phyloP scores from a whole-genome alignment of 2,329 filamentous ascomycete genomes.

The Ceratocystis cubensis region DNA sequence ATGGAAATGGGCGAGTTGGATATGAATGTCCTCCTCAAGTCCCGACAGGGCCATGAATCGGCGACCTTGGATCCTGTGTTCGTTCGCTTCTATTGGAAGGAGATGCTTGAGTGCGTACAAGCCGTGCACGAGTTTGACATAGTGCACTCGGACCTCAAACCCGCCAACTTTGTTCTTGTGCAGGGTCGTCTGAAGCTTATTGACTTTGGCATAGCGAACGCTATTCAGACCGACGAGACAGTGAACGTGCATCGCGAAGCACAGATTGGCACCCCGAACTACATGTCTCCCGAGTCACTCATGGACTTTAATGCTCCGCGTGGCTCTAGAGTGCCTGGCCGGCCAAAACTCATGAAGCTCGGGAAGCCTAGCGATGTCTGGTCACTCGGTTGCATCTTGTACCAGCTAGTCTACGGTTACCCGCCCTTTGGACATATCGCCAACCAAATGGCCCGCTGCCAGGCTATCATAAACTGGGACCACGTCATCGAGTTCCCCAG shows the following conservation, averaged over 20 bases:
- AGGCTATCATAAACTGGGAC: slow-evolving; percentile 71
- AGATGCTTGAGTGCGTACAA: slow-evolving; percentile 93
- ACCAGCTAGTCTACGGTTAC: slow-evolving; percentile 97
- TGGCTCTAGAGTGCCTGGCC: slow-evolving; percentile 32
- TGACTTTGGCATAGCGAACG: slow-evolving; percentile 96
- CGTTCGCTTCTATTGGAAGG: slow-evolving; percentile 96
- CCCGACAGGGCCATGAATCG: slow-evolving; percentile 57
- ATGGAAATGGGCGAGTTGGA: slow-evolving; percentile 98
- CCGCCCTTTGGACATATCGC: slow-evolving; percentile 86
- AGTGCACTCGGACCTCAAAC: slow-evolving; percentile 93
- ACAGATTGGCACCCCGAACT: slow-evolving; percentile 92
- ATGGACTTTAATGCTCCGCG: slow-evolving; percentile 66
- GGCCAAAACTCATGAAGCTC: slow-evolving; percentile 76
- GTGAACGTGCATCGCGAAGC: slow-evolving; percentile 95
- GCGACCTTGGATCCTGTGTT: slow-evolving; percentile 76
- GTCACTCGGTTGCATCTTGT: slow-evolving; percentile 91
- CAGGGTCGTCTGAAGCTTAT: slow-evolving; percentile 87
- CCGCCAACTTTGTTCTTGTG: slow-evolving; percentile 90
- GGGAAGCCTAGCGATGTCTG: slow-evolving; percentile 94
- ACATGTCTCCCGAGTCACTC: slow-evolving; percentile 94
- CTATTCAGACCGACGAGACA: slow-evolving; percentile 88
- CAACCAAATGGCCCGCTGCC: slow-evolving; percentile 74
- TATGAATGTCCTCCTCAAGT: slow-evolving; percentile 70
- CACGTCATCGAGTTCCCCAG: slow-evolving; percentile 61
- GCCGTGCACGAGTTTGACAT: slow-evolving; percentile 83